Evolutionary conservation across 2,329 filamentous ascomycete genomes (phyloP).

Genomic region (Pseudogymnoascus sp.): DNA sequence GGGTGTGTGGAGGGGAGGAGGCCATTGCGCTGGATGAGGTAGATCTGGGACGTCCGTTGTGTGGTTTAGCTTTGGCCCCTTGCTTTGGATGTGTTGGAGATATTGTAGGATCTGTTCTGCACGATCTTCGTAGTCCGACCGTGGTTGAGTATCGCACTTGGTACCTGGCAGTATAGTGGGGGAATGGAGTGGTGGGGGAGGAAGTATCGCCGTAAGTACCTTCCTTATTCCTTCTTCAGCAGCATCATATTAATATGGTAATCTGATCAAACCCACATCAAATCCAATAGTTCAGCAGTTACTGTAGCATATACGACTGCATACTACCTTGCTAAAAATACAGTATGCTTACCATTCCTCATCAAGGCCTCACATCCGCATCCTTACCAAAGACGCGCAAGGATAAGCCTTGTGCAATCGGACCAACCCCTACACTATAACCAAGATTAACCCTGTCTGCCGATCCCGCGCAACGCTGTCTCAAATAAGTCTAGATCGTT

Average conservation of each 20-base stretch:
- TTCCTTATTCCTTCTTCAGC: not conserved
- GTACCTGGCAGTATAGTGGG: not conserved
- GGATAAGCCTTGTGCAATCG: no score
- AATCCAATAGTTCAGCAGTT: not conserved
- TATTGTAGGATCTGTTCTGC: slow-evolving; percentile 1
- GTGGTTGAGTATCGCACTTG: not conserved
- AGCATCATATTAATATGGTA: not conserved
- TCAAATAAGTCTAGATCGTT: not conserved
- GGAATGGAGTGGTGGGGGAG: not conserved
- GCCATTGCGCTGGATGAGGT: not conserved
- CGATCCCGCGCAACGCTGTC: not conserved
- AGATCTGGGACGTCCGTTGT: not conserved
- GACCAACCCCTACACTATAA: not conserved
- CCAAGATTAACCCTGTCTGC: not conserved
- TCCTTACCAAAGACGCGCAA: not conserved
- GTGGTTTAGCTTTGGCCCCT: not conserved
- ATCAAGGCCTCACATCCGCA: not conserved
- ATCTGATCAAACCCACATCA: not conserved
- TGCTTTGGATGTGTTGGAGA: not conserved
- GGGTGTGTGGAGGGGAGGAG: slow-evolving; percentile 16
- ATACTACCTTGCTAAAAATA: not conserved
- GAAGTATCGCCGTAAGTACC: not conserved
- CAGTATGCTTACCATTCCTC: not conserved
- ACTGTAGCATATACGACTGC: not conserved
- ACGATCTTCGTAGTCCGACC: not conserved